These are phyloP conservation scores for Ceriops tagal DNA, from an alignment of 345 rosid species.

Conservation along the genomic window DNA sequence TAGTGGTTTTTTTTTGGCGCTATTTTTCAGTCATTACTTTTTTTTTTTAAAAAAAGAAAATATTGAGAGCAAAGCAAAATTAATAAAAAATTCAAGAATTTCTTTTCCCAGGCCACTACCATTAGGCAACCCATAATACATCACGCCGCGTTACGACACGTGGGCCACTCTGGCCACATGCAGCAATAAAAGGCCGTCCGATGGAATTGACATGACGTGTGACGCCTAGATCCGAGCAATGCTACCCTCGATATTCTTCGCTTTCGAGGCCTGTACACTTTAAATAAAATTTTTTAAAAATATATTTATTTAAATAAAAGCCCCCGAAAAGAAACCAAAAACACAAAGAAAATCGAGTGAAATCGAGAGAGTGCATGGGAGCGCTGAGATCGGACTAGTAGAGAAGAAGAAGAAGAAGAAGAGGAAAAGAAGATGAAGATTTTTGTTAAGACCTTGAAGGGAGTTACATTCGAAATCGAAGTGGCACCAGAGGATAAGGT, in stretches of 20 bases:
- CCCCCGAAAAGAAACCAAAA: background rate
- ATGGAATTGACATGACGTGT: background rate
- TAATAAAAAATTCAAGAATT: too few relatives aligned
- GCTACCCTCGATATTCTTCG: conserved; percentile 18
- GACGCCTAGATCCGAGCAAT: too few relatives aligned
- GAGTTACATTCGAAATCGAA: conserved; percentile 62
- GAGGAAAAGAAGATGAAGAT: conserved; percentile 52
- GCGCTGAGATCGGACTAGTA: conserved; percentile 15
- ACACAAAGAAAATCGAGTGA: background rate
- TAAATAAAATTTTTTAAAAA: background rate
- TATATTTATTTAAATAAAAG: background rate
- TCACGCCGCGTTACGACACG: too few relatives aligned
- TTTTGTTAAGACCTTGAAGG: conserved; percentile 72
- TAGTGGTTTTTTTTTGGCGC: too few relatives aligned
- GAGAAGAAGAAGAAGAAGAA: background rate
- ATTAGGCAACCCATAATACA: too few relatives aligned
- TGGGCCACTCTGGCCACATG: too few relatives aligned
- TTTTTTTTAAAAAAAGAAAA: too few relatives aligned
- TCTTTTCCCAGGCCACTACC: too few relatives aligned
- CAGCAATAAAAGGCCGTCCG: too few relatives aligned
- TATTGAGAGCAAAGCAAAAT: too few relatives aligned
- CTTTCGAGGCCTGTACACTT: background rate
- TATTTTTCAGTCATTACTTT: too few relatives aligned
- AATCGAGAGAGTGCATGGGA: conserved; percentile 13
- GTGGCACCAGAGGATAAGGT: conserved; percentile 63